These are phyloP conservation scores for Zizania palustris DNA, from an alignment of 202 grass and related monocot genomes.

Conservation along the genomic window DNA sequence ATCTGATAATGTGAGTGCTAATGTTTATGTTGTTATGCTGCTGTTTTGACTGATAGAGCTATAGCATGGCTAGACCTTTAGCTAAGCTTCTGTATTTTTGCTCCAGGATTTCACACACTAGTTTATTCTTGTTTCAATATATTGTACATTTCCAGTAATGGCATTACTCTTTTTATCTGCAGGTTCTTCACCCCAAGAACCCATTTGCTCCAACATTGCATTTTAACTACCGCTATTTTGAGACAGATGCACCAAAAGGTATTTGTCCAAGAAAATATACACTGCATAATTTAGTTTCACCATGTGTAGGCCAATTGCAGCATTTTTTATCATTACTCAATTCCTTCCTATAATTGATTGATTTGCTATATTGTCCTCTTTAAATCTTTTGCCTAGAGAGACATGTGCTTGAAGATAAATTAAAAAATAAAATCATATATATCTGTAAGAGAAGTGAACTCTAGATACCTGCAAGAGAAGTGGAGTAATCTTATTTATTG, in stretches of 20 bases:
- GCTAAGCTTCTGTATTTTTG: neutral
- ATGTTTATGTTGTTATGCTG: neutral
- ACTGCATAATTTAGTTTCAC: neutral
- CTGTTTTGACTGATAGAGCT: neutral
- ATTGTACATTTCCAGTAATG: neutral
- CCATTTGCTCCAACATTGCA: conserved; percentile 96
- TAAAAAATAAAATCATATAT: neutral
- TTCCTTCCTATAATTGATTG: no score
- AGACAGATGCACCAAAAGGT: conserved; percentile 99
- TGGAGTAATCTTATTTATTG: neutral
- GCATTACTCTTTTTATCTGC: conserved; percentile 20
- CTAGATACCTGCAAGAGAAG: neutral
- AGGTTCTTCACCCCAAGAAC: conserved; percentile 98
- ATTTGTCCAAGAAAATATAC: neutral
- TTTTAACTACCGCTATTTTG: conserved; percentile 99
- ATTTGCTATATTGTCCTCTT: neutral
- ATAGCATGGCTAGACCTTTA: neutral
- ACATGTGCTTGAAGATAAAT: neutral
- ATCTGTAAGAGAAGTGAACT: no score
- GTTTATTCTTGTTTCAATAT: neutral
- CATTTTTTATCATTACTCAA: neutral
- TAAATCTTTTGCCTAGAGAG: neutral
- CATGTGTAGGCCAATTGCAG: neutral
- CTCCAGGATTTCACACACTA: neutral
- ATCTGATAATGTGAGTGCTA: no score